These are phyloP conservation scores for Suhomyces kunorum DNA, from an alignment of 1,139 yeast species.

Conservation along the genomic window DNA sequence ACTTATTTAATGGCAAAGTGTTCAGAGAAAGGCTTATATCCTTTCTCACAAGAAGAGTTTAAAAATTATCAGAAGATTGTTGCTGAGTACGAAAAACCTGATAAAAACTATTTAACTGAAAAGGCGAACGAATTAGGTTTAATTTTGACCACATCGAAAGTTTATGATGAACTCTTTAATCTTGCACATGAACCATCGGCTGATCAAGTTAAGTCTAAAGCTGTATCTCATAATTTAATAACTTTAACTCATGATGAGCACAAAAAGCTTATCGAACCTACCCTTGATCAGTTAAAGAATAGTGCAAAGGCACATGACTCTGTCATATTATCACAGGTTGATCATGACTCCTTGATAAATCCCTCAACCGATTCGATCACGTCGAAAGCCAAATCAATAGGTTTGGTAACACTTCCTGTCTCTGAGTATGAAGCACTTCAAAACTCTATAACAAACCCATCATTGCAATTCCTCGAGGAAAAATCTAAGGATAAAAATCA, in stretches of 20 bases:
- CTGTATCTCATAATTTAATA: conserved; percentile 13
- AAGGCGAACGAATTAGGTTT: conserved; percentile 35
- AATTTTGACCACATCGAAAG: conserved; percentile 31
- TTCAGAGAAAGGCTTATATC: conserved; percentile 25
- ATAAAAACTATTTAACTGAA: conserved; percentile 22
- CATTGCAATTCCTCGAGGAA: conserved; percentile 23
- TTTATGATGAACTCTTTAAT: conserved; percentile 33
- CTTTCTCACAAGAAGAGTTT: conserved; percentile 27
- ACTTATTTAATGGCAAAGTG: conserved; percentile 31
- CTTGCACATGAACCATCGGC: conserved; percentile 26
- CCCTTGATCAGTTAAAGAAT: conserved; percentile 4
- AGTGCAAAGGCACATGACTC: conserved; percentile 7
- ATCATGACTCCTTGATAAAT: conserved; percentile 10
- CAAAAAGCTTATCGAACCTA: conserved; percentile 9
- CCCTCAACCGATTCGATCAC: conserved; percentile 34
- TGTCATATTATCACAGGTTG: conserved; percentile 6
- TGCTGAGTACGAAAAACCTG: conserved; percentile 34
- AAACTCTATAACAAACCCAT: conserved; percentile 30
- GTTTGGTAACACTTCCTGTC: conserved; percentile 32
- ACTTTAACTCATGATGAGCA: conserved; percentile 10
- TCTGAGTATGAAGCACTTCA: conserved; percentile 32
- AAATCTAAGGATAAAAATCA: conserved; percentile 19
- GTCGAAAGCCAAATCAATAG: conserved; percentile 32
- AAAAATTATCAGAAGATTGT: conserved; percentile 24
- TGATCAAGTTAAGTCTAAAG: conserved; percentile 20